Evolutionary conservation across 352 stramenopile genomes (phyloP).

Genomic region (Pythium coloratum): DNA sequence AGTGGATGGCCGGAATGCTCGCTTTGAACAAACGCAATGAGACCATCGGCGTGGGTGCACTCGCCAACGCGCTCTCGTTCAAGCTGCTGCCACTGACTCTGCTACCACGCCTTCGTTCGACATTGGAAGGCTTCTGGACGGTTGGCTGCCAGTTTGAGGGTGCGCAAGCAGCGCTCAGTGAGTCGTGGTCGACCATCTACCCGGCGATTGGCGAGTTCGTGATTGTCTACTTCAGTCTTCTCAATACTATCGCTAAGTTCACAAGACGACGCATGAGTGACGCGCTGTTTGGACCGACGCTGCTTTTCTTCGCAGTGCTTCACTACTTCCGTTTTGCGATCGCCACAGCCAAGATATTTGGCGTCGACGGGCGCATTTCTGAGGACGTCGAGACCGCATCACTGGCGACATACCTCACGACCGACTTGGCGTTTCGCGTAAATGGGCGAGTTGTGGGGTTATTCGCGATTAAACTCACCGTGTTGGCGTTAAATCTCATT

Average conservation of each 20-base stretch:
- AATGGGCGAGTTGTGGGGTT: constrained; percentile 27
- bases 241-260: constrained; percentile 32
- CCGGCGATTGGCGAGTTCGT: constrained; percentile 30
- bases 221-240: constrained; percentile 32
- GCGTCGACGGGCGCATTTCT: constrained; percentile 26
- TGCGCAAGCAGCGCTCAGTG: constrained; percentile 24
- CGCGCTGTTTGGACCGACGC: constrained; percentile 33
- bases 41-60: constrained; percentile 17
- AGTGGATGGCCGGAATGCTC: constrained; percentile 27
- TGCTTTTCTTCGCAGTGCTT: constrained; percentile 26
- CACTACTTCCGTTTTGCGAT: constrained; percentile 29
- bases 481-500: constrained; percentile 29
- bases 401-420: constrained; percentile 27
- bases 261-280: constrained; percentile 30
- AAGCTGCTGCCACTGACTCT: constrained; percentile 19
- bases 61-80: constrained; percentile 24
- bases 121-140: constrained; percentile 22
- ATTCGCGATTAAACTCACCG: constrained; percentile 25
- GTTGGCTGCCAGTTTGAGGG: constrained; percentile 37
- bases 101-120: constrained; percentile 20
- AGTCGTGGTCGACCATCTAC: constrained; percentile 41
- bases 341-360: constrained; percentile 15
- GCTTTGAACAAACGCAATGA: constrained; percentile 4
- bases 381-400: constrained; percentile 22
- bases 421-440: constrained; percentile 28